These are phyloP conservation scores for Solanum arcanum DNA, from an alignment of 257 asterid species.

Conservation along the genomic window DNA sequence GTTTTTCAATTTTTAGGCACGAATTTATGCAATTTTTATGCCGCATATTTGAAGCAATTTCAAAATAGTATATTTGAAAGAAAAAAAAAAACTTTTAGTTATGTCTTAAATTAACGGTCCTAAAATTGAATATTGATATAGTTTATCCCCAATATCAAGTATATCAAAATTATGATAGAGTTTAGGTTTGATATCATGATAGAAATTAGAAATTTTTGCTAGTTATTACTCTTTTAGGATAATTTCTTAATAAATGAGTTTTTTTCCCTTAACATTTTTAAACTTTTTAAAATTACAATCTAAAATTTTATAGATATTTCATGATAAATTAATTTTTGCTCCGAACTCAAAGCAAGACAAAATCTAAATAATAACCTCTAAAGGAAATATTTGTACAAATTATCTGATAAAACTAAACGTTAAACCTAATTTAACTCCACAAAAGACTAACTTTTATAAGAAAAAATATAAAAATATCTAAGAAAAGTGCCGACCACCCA, in stretches of 20 bases:
- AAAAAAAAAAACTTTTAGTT: fast-evolving
- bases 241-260: not conserved
- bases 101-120: not conserved
- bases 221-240: not conserved
- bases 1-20: not conserved
- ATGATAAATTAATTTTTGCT: no score
- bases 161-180: no score
- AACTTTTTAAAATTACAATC: no score
- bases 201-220: not conserved
- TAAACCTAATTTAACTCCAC: not conserved
- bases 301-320: not conserved
- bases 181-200: no score
- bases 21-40: no score
- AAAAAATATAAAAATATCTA: not conserved
- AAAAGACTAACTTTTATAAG: not conserved
- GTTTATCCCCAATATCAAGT: not conserved
- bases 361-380: no score
- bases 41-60: not conserved
- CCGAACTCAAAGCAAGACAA: not conserved
- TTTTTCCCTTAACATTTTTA: no score
- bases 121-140: not conserved
- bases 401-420: not conserved
- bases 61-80: not conserved
- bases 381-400: not conserved
- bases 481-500: not conserved